A percentile compares a stretch with the other conserved stretches of the same genome.
phyloP scores from a whole-genome alignment of 345 rosid genomes.

The Cardamine occulta region DNA sequence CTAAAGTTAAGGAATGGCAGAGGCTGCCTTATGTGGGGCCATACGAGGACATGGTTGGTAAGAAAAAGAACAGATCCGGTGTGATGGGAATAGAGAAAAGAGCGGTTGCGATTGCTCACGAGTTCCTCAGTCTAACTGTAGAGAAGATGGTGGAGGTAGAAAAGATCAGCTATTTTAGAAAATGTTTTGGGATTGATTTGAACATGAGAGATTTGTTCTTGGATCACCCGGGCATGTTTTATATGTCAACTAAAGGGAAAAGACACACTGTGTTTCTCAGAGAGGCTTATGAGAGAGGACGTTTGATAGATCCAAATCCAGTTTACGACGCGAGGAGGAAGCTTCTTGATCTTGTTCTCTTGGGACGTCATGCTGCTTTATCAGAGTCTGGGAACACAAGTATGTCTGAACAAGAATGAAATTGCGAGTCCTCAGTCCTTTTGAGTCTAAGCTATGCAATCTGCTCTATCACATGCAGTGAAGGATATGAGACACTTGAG shows the following conservation, averaged over 20 bases:
- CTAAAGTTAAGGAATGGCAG: slow-evolving; percentile 87
- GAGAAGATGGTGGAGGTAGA: slow-evolving; percentile 96
- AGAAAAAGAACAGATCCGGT: slow-evolving; percentile 56
- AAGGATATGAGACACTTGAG: slow-evolving; percentile 13
- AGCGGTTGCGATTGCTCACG: slow-evolving; percentile 76
- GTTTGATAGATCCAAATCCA: slow-evolving; percentile 65
- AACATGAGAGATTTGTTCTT: slow-evolving; percentile 87
- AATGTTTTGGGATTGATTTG: slow-evolving; percentile 76
- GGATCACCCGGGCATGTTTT: slow-evolving; percentile 90
- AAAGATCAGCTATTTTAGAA: slow-evolving; percentile 90
- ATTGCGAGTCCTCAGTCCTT: background rate
- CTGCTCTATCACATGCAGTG: background rate
- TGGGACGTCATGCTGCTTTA: slow-evolving; percentile 64
- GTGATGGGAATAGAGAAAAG: slow-evolving; percentile 64
- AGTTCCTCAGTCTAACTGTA: slow-evolving; percentile 79
- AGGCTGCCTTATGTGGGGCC: slow-evolving; percentile 72
- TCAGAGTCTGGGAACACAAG: slow-evolving; percentile 35
- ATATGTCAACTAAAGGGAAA: slow-evolving; percentile 81
- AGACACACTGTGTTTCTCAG: slow-evolving; percentile 84
- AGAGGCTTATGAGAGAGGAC: slow-evolving; percentile 83
- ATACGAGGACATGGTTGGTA: slow-evolving; percentile 53
- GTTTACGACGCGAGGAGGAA: slow-evolving; percentile 72
- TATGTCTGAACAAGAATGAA: slow-evolving; percentile 40
- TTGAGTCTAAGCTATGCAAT: slow-evolving; percentile 1
- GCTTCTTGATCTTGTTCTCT: slow-evolving; percentile 79